These are phyloP conservation scores for Dalbergia oliveri DNA, from an alignment of 306 rosid genomes.

Conservation along the genomic window DNA sequence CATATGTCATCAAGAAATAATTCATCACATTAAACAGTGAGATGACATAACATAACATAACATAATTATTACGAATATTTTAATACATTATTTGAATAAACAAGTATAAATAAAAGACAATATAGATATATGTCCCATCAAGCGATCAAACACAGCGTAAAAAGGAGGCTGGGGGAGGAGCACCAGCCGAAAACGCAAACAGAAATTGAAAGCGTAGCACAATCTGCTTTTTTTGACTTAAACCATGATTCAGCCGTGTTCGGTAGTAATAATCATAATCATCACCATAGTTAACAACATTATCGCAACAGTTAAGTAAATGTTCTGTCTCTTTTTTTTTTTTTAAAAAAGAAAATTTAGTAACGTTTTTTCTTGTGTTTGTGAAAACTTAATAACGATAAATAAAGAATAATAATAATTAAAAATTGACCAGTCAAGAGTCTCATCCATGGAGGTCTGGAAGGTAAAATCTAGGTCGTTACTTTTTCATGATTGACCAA, in stretches of 20 bases:
- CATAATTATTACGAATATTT: neutral
- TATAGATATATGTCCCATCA: conserved; percentile 37
- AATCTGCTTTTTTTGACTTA: conserved; percentile 52
- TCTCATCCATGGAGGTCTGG: conserved; percentile 12
- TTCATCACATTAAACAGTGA: conserved; percentile 17
- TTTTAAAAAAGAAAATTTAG: no score
- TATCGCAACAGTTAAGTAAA: conserved; percentile 39
- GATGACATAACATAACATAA: neutral
- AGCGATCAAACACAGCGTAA: conserved; percentile 15
- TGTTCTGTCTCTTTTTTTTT: neutral
- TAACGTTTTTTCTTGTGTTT: no score
- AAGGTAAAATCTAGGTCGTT: conserved; percentile 30
- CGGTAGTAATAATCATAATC: conserved; percentile 41
- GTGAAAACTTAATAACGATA: neutral
- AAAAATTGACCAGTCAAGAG: conserved; percentile 53
- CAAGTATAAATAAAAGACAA: conserved; percentile 4
- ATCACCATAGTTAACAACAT: conserved; percentile 43
- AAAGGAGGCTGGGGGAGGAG: conserved; percentile 39
- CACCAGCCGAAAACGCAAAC: conserved; percentile 50
- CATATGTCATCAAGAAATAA: conserved; percentile 9
- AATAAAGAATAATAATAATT: neutral
- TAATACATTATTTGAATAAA: neutral
- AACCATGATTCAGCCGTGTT: conserved; percentile 45
- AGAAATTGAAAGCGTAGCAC: conserved; percentile 23
- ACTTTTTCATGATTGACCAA: conserved; percentile 44